These are phyloP conservation scores for Ceratobasidium sp. DNA, from an alignment of 1,284 basidiomycete species.

Conservation along the genomic window DNA sequence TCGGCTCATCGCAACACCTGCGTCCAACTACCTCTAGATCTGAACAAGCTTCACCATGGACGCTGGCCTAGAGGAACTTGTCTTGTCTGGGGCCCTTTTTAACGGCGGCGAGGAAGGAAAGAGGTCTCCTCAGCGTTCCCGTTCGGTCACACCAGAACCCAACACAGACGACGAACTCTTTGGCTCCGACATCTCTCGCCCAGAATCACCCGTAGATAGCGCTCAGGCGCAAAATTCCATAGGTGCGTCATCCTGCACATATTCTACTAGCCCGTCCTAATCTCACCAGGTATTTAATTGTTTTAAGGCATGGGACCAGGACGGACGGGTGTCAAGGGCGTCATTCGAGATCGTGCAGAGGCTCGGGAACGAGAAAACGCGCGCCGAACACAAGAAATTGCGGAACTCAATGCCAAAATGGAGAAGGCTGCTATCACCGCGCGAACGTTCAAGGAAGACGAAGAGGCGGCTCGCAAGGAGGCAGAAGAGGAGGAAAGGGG, in stretches of 20 bases:
- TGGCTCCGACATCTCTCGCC: conserved; percentile 46
- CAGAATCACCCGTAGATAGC: conserved; percentile 41
- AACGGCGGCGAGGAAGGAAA: conserved; percentile 54
- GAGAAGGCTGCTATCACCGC: conserved; percentile 64
- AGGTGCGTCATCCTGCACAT: conserved; percentile 46
- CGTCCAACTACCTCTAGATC: too few relatives aligned
- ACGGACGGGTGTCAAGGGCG: conserved; percentile 82
- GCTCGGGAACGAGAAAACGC: conserved; percentile 62
- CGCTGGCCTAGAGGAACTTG: conserved; percentile 65
- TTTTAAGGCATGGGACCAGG: conserved; percentile 75
- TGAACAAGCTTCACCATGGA: conserved; percentile 12
- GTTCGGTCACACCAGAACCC: conserved; percentile 60
- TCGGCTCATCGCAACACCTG: too few relatives aligned
- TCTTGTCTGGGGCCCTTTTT: conserved; percentile 80
- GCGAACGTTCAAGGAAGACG: conserved; percentile 74
- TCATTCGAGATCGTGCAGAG: conserved; percentile 77
- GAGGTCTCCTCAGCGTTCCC: conserved; percentile 58
- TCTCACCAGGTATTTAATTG: conserved; percentile 17
- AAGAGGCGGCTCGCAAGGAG: conserved; percentile 56
- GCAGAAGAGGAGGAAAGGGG: conserved; percentile 48
- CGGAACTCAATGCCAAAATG: conserved; percentile 62
- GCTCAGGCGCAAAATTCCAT: conserved; percentile 38
- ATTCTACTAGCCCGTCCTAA: conserved; percentile 42
- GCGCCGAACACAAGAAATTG: conserved; percentile 59
- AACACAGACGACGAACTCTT: conserved; percentile 60